Base-by-base conservation (phyloP, 768 basidiomycete genomes). In the Sporobolomyces phaffii region DNA sequence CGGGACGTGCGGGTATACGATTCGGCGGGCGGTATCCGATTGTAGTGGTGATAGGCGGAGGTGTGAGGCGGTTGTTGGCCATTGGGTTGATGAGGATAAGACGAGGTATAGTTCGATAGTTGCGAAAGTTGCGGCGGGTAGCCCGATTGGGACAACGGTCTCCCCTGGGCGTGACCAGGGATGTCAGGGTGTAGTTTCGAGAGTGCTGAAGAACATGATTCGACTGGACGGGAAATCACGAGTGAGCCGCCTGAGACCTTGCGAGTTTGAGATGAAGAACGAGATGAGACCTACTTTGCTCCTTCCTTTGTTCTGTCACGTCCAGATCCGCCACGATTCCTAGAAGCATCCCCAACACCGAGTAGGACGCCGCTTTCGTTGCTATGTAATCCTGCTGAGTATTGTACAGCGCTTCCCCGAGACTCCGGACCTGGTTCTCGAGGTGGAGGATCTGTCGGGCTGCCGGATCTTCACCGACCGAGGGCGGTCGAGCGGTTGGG, bases 1-100 rank as follows among this genome's bases (percentile, higher is more conserved):
- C 65, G 65, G 2, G 65, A 61, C 3, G 57, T 18, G n/a, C 65
- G 60, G 2, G 65, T 40, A 34, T 67, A 67, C 2, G 65, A 67
- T 36, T 67, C 65, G 49, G 28, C 65, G 14, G 60, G 43, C 15
- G 65, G 60, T 1, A 67, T 56, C 29, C 60, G 60, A 34, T 67
- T 67, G 65, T 62, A 62, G 26, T 62, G 54, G 20, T 58, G 56
- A 26, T 67, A 56, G 29, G 28, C 20, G 2, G 65, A 38, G 20
- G 44, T 48, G 2, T 54, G 62, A 44, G 54, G 54, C 7, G 54
- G 36, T 11, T 36, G 31, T 18, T 18, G 24, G 13, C 47, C 26
- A 28, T 24, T 45, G 15, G 59, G 47, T 38, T 9, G 10, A 38
- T 9, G 38, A 26, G 40, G 26, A 17, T 1, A 38, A 10, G 45